Conservation (phyloP, 2,329 filamentous ascomycete genomes). For the Colletotrichum echinochloae region DNA sequence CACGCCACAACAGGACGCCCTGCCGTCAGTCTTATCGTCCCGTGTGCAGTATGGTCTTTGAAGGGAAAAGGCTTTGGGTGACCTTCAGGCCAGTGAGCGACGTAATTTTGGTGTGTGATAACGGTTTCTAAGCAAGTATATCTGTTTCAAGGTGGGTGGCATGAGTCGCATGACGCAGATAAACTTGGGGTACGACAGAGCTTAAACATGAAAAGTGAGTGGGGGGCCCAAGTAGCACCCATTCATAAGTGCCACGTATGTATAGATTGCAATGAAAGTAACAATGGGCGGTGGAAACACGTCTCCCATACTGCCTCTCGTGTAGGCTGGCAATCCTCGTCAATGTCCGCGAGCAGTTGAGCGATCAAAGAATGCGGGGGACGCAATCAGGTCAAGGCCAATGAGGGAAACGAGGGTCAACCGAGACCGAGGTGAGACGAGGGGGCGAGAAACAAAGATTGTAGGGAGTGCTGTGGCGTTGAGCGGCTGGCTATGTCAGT, state of each 20-base stretch:
- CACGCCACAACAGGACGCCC: not conserved
- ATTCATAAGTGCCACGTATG: not conserved
- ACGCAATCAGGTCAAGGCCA: not conserved
- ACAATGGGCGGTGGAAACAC: not conserved
- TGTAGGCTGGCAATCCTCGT: not conserved
- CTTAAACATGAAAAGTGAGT: not conserved
- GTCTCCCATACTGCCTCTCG: not conserved
- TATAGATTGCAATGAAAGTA: not conserved
- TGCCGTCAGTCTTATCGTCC: not conserved
- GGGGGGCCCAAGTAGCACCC: not conserved
- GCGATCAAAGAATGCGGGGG: constrained; percentile 16
- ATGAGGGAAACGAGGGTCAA: constrained; percentile 2
- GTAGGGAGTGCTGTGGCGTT: constrained; percentile 15
- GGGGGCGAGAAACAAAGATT: not conserved
- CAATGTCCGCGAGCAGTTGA: not conserved
- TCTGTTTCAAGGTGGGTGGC: constrained; percentile 7
- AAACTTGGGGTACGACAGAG: not conserved
- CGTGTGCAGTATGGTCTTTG: not conserved
- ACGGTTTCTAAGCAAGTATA: not conserved
- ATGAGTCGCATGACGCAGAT: not conserved
- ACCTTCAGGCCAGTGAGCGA: not conserved
- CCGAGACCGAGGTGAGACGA: constrained; percentile 15
- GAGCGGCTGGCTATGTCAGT: constrained; percentile 9
- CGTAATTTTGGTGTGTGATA: not conserved
- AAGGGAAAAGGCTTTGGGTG: not conserved